Evolutionary conservation across 306 rosid genomes (phyloP), one percentile per base, ranked within the genome.

Genomic region (Quercus variabilis): DNA sequence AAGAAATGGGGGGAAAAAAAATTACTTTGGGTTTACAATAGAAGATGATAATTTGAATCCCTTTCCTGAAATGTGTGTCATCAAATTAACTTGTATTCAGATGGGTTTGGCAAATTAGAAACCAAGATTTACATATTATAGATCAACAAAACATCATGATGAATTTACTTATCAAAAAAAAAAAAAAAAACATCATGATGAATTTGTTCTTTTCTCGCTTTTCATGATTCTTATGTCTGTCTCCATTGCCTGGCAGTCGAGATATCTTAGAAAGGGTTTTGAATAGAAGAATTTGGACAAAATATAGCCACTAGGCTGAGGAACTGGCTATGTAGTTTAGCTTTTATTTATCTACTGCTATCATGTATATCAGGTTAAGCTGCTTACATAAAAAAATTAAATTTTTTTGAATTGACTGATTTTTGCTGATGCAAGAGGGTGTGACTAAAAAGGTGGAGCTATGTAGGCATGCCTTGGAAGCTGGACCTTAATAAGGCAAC

Each of bases 381-480:
- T 35, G 5, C 1, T 35, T 68, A 68, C 72, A 33, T 11, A 15
- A 19, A 33, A n/a, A 49, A 67, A 57, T 76, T 79, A 54, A 17
- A 17, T 5, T 30, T 14, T 0, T 81, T n/a, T 19, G 35, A 74
- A 57, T 62, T 80, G 35, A 18, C 74, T 73, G 18, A 26, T 74
- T 69, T 73, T 82, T 75, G 69, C 79, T 43, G 69, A 57, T 82
- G 78, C 75, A 41, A 51, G 70, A 80, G 57, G 81, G 11, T 74
- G 59, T n/a, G 75, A 59, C 73, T 80, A 73, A 68, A 20, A 80
- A 35, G 60, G 30, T 21, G 55, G 30, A 31, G 17, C 13, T 21
- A 64, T 57, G 52, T 79, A 65, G 33, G 69, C 20, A 64, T 74
- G 41, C 64, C 73, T 82, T 74, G 72, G 51, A 68, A 68, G 38